Evolutionary conservation across 768 basidiomycete genomes (phyloP), one percentile per base, ranked within the genome.

Genomic region (Pleurotus salmoneostramineus): DNA sequence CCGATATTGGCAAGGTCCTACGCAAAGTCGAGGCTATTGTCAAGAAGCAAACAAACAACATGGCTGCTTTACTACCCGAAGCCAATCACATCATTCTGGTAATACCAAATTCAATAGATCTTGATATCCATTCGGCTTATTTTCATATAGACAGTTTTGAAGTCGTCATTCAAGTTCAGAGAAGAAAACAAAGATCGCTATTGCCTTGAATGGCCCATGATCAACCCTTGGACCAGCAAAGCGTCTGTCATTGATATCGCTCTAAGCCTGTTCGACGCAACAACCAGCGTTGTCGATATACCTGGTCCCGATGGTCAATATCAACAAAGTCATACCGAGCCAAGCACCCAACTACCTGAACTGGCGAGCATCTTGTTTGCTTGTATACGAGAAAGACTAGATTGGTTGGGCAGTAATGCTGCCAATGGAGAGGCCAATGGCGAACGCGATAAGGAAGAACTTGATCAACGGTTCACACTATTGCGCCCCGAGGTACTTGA

Each of bases 221-320:
- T 81, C 61, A 81, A 86, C 59, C 86, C 91, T 0, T 98, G 95
- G 96, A 93, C 93, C 14, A 91, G 92, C 64, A 78, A 78, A 47
- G 76, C 85, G 3, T 66, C 74, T 0, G 69, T 91, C 12, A 83
- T 96, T 54, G 89, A 93, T 44, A 78, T 83, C 6, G 70, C 90
- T 4, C 76, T 87, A 27, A 78, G 78, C 47, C 77, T 96, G n/a
- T 94, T 95, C 63, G 83, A 88, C 47, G 67, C 77, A 1, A 86
- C 84, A 1, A 82, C 83, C 5, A 76, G 74, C 57, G 70, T 76
- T 5, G 66, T 83, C 6, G 82, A 85, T 47, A 61, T 72, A 4
- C 63, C 72, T 14, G 62, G 69, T 4, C 60, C 68, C 2, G 70
- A 71, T 14, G 68, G 56, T 33, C 66, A 64, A 46, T 65, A 62